Conservation (phyloP, 139 green algal species). For the Chlorella sp. region DNA sequence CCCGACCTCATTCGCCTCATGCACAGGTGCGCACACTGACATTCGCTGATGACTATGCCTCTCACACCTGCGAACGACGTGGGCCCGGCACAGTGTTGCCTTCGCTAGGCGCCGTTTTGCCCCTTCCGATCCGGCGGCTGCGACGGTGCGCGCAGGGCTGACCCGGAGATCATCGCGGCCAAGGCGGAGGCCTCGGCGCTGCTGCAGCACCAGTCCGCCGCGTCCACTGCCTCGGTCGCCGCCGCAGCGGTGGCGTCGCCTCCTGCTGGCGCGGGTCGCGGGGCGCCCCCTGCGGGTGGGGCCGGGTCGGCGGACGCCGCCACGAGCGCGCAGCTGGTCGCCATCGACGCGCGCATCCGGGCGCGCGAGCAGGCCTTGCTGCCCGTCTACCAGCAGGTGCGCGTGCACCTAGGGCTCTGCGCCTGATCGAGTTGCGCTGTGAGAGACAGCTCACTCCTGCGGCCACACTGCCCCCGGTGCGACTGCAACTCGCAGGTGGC, state of each 20-base stretch:
- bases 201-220: too few species aligned
- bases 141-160: conserved; percentile 51
- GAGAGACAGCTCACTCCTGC: too few species aligned
- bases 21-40: conserved; percentile 51
- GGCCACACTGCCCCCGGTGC: not conserved
- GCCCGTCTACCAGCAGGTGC: conserved; percentile 74
- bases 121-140: too few species aligned
- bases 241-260: not conserved
- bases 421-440: not conserved
- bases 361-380: conserved; percentile 69
- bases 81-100: too few species aligned
- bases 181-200: conserved; percentile 25
- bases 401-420: too few species aligned
- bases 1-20: conserved; percentile 79
- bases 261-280: not conserved
- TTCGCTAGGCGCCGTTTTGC: too few species aligned
- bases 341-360: conserved; percentile 43
- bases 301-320: conserved; percentile 1
- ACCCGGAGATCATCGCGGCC: conserved; percentile 56
- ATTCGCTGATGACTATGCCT: too few species aligned
- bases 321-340: not conserved
- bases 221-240: not conserved
- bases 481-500: conserved; percentile 42
- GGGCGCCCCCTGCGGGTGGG: not conserved
- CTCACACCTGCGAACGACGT: too few species aligned